These are phyloP conservation scores for Pseudogymnoascus verrucosus DNA, from an alignment of 2,329 filamentous ascomycete species.

Conservation along the genomic window DNA sequence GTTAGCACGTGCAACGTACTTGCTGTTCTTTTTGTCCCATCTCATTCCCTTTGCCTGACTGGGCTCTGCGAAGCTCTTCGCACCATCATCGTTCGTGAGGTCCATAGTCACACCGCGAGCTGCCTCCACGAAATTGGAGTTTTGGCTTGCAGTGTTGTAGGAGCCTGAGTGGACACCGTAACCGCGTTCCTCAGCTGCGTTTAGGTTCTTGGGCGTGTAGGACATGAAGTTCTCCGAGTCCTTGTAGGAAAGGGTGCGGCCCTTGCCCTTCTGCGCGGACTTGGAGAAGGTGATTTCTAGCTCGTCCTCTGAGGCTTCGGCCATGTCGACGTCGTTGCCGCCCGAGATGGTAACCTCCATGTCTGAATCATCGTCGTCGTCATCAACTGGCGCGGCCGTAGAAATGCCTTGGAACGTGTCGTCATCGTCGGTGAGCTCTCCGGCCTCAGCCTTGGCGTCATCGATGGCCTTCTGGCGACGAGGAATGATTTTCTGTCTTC, in stretches of 20 bases:
- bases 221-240: slow-evolving; percentile 94
- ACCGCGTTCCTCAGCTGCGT: slow-evolving; percentile 78
- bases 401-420: slow-evolving; percentile 15
- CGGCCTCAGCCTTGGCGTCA: slow-evolving; percentile 30
- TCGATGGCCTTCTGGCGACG: slow-evolving; percentile 36
- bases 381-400: slow-evolving; percentile 10
- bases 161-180: slow-evolving; percentile 87
- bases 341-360: slow-evolving; percentile 28
- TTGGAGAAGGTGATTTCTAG: slow-evolving; percentile 66
- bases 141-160: slow-evolving; percentile 38
- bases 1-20: slow-evolving; percentile 86
- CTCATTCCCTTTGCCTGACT: slow-evolving; percentile 67
- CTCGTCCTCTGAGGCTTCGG: slow-evolving; percentile 52
- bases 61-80: slow-evolving; percentile 70
- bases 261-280: slow-evolving; percentile 43
- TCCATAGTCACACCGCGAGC: slow-evolving; percentile 90
- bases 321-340: slow-evolving; percentile 42
- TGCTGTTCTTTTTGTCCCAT: slow-evolving; percentile 95
- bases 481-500: slow-evolving; percentile 60
- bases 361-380: slow-evolving; percentile 32
- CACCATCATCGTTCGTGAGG: slow-evolving; percentile 77
- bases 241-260: slow-evolving; percentile 58
- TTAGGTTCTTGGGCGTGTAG: slow-evolving; percentile 75
- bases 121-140: slow-evolving; percentile 73
- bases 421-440: slow-evolving; percentile 29